phyloP scores from a whole-genome alignment of 331 rosid genomes.

The Telfairia occidentalis region DNA sequence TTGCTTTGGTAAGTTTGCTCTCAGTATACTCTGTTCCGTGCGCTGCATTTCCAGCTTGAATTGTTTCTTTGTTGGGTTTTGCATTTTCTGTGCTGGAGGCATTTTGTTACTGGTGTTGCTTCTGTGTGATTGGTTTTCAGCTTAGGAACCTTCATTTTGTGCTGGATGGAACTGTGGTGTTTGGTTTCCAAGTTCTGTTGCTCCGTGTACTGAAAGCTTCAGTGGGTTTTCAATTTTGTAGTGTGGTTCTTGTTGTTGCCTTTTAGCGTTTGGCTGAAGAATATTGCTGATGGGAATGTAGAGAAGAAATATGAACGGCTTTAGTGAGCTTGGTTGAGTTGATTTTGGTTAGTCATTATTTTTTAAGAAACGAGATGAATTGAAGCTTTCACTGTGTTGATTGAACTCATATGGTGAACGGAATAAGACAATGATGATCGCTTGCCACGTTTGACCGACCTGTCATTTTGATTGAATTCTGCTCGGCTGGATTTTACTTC shows the following conservation, averaged over 20 bases:
- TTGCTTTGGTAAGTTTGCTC: slow-evolving; percentile 7
- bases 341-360: background rate
- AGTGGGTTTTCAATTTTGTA: background rate
- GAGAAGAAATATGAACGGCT: background rate
- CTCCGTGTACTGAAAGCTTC: slow-evolving; percentile 3
- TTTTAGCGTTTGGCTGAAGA: slow-evolving; percentile 8
- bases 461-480: slow-evolving; percentile 9
- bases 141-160: background rate
- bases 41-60: background rate
- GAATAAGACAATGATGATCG: background rate
- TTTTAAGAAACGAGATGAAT: background rate
- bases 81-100: background rate
- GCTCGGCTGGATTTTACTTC: slow-evolving; percentile 10
- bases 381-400: background rate
- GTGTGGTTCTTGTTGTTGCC: background rate
- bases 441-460: background rate
- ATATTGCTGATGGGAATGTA: background rate
- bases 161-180: slow-evolving; percentile 3
- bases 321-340: slow-evolving; percentile 2
- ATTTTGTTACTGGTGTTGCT: background rate
- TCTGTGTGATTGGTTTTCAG: background rate
- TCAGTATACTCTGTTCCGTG: background rate
- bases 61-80: slow-evolving; percentile 1
- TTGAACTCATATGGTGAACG: background rate
- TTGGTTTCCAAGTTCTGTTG: background rate